Evolutionary conservation across 768 basidiomycete species (phyloP), one percentile per base, ranked within the genome.

Genomic region (Mycena maculata): DNA sequence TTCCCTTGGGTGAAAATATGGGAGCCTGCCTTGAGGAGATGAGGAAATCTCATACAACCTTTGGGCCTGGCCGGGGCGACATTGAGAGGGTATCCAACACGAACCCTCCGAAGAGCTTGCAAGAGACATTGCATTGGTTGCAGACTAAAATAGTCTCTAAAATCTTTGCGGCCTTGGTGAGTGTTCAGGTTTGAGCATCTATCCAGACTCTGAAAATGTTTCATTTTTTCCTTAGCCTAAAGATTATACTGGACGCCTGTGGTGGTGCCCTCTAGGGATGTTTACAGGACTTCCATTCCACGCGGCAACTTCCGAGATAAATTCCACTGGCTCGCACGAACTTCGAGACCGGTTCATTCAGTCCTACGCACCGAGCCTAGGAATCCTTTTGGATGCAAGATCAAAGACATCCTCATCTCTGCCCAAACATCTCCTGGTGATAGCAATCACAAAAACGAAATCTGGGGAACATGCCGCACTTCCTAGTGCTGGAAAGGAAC

Each of bases 311-410:
- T 16, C 30, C n/a, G 42, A 52, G n/a, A 52, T 5, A 27, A n/a
- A n/a, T n/a, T n/a, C n/a, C n/a, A n/a, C n/a, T n/a, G n/a, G n/a
- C n/a, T n/a, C n/a, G n/a, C n/a, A n/a, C n/a, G n/a, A n/a, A n/a
- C n/a, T n/a, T n/a, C n/a, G n/a, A n/a, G n/a, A n/a, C n/a, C n/a
- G n/a, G n/a, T 52, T 52, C 20, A 13, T 52, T 33, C 50, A 52
- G 22, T 52, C 50, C 4, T 52, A 52, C n/a, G 36, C 50, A 22
- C 50, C 50, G 36, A 52, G 25, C 50, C 36, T 52, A 12, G 50
- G 50, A 22, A 4, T 33, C 31, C n/a, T 52, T n/a, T 16, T 52
- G 13, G 31, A 52, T 33, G 31, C 50, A 52, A 52, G 28, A 16
- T 4, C 31, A 27, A 28, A 49, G 3, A 4, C 18, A 44, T 20